Percentiles rank a stretch among this genome's conserved stretches.
Conservation (phyloP, 768 basidiomycete species). For the Macrolepiota fuliginosa region DNA sequence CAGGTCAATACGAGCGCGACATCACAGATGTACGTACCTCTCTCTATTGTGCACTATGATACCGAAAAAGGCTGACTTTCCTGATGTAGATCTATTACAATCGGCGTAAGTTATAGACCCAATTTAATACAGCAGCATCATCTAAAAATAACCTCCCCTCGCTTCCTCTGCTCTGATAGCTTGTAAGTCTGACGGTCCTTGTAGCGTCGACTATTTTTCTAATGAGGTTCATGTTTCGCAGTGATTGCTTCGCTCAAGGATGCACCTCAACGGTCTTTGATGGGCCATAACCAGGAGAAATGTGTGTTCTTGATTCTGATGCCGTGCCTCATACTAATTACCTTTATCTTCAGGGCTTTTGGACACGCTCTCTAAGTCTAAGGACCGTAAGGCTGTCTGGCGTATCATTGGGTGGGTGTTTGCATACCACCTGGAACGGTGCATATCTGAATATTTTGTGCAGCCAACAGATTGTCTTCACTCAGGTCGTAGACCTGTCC, state of each 20-base stretch:
- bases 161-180: background rate
- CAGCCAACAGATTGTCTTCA: slow-evolving; percentile 57
- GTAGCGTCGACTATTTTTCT: background rate
- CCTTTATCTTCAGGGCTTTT: slow-evolving; percentile 34
- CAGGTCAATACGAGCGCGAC: background rate
- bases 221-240: background rate
- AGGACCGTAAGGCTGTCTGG: slow-evolving; percentile 45
- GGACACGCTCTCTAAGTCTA: no score
- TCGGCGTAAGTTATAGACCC: background rate
- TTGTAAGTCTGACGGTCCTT: background rate
- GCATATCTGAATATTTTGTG: background rate
- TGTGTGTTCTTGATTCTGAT: slow-evolving; percentile 29
- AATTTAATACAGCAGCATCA: background rate
- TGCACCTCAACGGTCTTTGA: slow-evolving; percentile 41
- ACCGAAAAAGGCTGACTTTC: background rate
- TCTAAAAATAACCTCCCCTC: background rate
- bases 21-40: background rate
- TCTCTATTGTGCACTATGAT: background rate
- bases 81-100: background rate
- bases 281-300: slow-evolving; percentile 51
- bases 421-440: background rate
- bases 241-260: background rate
- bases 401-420: slow-evolving; percentile 42
- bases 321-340: background rate
- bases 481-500: slow-evolving; percentile 34